These are phyloP conservation scores for Cucurbita ficifolia DNA, from an alignment of 306 rosid species.

Conservation along the genomic window DNA sequence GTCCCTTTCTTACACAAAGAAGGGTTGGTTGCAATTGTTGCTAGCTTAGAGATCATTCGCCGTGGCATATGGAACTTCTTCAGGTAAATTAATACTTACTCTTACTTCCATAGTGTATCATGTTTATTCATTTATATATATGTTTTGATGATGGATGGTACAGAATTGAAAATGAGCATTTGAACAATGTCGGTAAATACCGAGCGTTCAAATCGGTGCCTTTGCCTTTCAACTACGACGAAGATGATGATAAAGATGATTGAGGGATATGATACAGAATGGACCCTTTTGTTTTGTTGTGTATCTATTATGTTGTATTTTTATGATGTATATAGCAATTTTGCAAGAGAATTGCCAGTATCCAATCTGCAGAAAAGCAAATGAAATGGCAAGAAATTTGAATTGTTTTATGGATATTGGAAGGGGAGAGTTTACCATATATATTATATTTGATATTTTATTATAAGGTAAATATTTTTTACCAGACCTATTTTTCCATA, in stretches of 20 bases:
- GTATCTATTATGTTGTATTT: neutral
- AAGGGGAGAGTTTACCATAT: too few species aligned
- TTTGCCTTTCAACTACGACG: slow-evolving; percentile 3
- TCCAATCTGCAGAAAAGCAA: neutral
- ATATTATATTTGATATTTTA: too few species aligned
- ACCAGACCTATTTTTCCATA: too few species aligned
- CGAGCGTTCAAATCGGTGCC: slow-evolving; percentile 1
- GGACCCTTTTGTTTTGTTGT: neutral
- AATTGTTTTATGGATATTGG: neutral
- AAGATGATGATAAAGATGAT: slow-evolving; percentile 6
- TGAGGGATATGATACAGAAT: neutral
- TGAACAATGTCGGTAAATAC: slow-evolving; percentile 3
- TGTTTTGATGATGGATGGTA: neutral
- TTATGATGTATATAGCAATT: neutral
- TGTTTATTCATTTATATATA: neutral
- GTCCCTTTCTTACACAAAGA: slow-evolving; percentile 25
- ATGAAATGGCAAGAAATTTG: neutral
- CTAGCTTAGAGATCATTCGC: slow-evolving; percentile 50
- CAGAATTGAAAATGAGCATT: neutral
- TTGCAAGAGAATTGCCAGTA: neutral
- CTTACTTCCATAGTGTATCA: neutral
- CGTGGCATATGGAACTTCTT: slow-evolving; percentile 71
- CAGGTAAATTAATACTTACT: slow-evolving; percentile 21
- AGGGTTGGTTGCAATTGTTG: slow-evolving; percentile 23
- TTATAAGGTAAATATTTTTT: too few species aligned